Percentiles rank a stretch among this genome's conserved stretches.
Conservation (phyloP, 495 filamentous ascomycete species). For the Hypoxylon trugodes region DNA sequence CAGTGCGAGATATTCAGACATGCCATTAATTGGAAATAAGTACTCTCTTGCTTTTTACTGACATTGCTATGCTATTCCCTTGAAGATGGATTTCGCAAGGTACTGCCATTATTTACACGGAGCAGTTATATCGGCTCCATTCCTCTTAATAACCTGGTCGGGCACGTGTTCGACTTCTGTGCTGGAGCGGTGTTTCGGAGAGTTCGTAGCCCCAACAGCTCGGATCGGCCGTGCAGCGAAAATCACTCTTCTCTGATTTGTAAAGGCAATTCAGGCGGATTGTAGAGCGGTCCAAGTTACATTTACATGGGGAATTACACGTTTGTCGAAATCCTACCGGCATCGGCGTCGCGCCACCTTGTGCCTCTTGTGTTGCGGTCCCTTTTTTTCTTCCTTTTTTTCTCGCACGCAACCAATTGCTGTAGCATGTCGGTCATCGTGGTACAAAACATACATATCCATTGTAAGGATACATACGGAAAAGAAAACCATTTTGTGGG, state of each 20-base stretch:
- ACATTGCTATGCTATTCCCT: no score
- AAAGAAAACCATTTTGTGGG: background rate
- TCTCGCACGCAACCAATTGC: conserved; percentile 1
- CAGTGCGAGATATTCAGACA: no score
- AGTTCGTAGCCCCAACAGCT: conserved; percentile 27
- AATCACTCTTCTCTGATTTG: conserved; percentile 11
- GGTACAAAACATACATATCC: background rate
- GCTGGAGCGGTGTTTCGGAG: conserved; percentile 2
- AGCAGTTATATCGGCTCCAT: background rate
- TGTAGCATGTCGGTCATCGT: background rate
- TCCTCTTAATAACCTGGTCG: no score
- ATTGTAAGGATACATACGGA: conserved; percentile 2
- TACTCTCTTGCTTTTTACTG: no score
- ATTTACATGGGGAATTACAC: conserved; percentile 15
- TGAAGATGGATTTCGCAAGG: no score
- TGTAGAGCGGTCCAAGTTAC: conserved; percentile 24
- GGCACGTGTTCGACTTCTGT: conserved; percentile 1
- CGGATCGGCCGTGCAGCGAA: conserved; percentile 31
- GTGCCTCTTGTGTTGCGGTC: conserved; percentile 1
- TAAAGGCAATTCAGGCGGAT: conserved; percentile 38
- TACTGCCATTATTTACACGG: background rate
- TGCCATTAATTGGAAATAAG: no score
- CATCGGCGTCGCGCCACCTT: conserved; percentile 33
- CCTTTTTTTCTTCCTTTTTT: no score
- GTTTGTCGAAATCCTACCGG: conserved; percentile 24